Conservation (phyloP, 2,329 filamentous ascomycete genomes). For the Beauveria sp. region DNA sequence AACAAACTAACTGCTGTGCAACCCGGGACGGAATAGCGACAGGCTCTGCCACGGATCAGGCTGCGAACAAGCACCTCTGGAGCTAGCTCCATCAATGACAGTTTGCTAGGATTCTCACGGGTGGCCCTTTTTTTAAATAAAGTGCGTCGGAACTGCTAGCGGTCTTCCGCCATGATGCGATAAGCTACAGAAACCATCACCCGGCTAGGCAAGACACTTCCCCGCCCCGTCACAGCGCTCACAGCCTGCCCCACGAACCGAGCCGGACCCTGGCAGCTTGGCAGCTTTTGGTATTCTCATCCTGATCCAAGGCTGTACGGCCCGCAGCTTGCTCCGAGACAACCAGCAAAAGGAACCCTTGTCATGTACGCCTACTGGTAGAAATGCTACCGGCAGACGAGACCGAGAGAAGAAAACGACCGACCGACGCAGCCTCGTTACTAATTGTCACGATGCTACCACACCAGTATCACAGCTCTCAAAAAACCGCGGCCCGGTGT, state of each 20-base stretch:
- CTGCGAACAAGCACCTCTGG: neutral
- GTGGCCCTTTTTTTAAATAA: neutral
- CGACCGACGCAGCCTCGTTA: neutral
- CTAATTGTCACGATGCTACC: neutral
- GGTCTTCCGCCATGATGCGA: neutral
- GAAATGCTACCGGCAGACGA: neutral
- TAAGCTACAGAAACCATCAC: slow-evolving; percentile 11
- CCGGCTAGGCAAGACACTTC: slow-evolving; percentile 9
- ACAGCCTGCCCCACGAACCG: neutral
- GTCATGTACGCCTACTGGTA: neutral
- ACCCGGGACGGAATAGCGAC: neutral
- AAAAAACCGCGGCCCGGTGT: neutral
- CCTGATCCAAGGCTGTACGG: neutral
- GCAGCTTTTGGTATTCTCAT: neutral
- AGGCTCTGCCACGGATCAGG: neutral
- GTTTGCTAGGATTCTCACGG: neutral
- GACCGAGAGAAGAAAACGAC: neutral
- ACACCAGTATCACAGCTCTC: neutral
- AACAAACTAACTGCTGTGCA: neutral
- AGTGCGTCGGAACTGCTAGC: slow-evolving; percentile 2
- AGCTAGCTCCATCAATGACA: neutral
- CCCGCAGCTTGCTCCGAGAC: neutral
- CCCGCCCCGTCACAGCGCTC: slow-evolving; percentile 6
- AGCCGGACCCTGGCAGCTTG: neutral
- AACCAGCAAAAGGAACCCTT: neutral